A percentile compares a stretch with the other conserved stretches of the same genome.
Evolutionary conservation across 2,329 filamentous ascomycete species (phyloP).

Genomic region (Paraphaeosphaeria minitans): DNA sequence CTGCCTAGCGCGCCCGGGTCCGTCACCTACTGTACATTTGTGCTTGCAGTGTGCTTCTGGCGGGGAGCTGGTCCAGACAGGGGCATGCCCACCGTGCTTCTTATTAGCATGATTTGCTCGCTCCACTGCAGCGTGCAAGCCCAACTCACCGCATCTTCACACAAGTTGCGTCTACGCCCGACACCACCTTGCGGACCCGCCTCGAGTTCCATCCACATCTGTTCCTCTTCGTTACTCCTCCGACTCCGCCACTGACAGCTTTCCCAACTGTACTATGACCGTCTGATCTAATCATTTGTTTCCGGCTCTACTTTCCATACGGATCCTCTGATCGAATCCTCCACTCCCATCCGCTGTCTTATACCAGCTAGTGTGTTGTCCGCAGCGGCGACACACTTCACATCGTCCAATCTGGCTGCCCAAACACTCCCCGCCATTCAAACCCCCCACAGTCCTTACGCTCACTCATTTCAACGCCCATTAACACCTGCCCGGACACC

Average conservation of each 20-base stretch:
- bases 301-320: not conserved
- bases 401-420: slow-evolving; percentile 44
- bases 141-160: slow-evolving; percentile 12
- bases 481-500: slow-evolving; percentile 41
- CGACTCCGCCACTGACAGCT: slow-evolving; percentile 13
- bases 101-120: slow-evolving; percentile 11
- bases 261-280: slow-evolving; percentile 23
- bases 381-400: slow-evolving; percentile 27
- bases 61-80: slow-evolving; percentile 10
- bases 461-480: slow-evolving; percentile 32
- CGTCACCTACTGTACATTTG: slow-evolving; percentile 4
- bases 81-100: slow-evolving; percentile 9
- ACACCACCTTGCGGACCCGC: slow-evolving; percentile 8
- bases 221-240: slow-evolving; percentile 9
- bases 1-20: slow-evolving; percentile 5
- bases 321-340: not conserved
- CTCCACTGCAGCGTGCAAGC: not conserved
- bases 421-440: slow-evolving; percentile 44
- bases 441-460: slow-evolving; percentile 40
- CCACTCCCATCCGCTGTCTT: slow-evolving; percentile 11
- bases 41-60: slow-evolving; percentile 9
- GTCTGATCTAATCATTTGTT: slow-evolving; percentile 8
- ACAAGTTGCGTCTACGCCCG: not conserved
- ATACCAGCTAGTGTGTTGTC: slow-evolving; percentile 32
- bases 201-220: slow-evolving; percentile 15